Percentiles rank a stretch among this genome's conserved stretches.
Evolutionary conservation across 495 filamentous ascomycete genomes (phyloP).

Genomic region (Mytilinidion resinicola): DNA sequence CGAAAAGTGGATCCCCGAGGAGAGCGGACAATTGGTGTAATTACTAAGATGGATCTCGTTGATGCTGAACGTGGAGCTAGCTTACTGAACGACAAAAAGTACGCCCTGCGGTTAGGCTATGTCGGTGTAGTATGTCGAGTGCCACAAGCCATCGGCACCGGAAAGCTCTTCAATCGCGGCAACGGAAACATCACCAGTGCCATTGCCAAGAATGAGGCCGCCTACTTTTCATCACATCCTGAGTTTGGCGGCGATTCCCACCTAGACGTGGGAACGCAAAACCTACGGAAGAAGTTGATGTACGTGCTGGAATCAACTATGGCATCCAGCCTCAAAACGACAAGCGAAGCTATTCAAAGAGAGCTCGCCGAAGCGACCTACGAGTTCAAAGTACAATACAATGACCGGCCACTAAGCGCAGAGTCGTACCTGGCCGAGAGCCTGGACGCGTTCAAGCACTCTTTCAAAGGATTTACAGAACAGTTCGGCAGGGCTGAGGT

Average conservation of each 20-base stretch:
- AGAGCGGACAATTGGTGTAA: constrained; percentile 93
- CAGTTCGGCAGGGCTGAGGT: constrained; percentile 86
- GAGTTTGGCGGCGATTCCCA: constrained; percentile 71
- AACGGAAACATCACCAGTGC: constrained; percentile 72
- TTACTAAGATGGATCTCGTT: constrained; percentile 99
- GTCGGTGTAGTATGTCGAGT: constrained; percentile 88
- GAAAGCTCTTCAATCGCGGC: constrained; percentile 72
- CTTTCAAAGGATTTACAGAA: constrained; percentile 87
- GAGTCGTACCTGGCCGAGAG: constrained; percentile 95
- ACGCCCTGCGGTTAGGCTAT: constrained; percentile 92
- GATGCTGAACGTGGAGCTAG: constrained; percentile 70
- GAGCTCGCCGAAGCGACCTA: constrained; percentile 97
- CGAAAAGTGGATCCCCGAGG: constrained; percentile 88
- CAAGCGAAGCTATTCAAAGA: constrained; percentile 84
- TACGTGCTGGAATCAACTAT: constrained; percentile 94
- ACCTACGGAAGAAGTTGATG: constrained; percentile 91
- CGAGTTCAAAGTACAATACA: constrained; percentile 99
- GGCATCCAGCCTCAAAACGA: constrained; percentile 80
- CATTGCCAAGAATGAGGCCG: constrained; percentile 80
- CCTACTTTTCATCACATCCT: constrained; percentile 81
- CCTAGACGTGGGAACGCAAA: constrained; percentile 73
- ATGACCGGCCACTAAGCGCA: constrained; percentile 87
- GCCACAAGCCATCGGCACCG: constrained; percentile 52
- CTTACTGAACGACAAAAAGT: constrained; percentile 82
- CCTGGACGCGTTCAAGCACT: constrained; percentile 94